Evolutionary conservation across 306 rosid genomes (phyloP).

Genomic region (Inga laurina): DNA sequence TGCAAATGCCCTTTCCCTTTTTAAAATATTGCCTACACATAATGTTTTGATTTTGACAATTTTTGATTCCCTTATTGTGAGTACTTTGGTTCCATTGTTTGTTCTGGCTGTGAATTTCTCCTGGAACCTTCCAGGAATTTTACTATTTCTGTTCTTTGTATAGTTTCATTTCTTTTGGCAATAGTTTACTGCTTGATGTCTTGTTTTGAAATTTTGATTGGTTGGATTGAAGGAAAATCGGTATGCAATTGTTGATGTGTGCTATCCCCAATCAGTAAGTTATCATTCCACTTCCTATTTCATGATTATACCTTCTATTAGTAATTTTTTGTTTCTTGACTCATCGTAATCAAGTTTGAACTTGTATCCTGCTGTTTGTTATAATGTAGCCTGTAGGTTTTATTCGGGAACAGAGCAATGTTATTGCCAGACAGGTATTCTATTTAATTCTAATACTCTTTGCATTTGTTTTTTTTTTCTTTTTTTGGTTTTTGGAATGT

Average conservation of each 20-base stretch:
- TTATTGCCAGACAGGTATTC: conserved; percentile 83
- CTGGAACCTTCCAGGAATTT: conserved; percentile 6
- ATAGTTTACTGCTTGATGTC: conserved; percentile 7
- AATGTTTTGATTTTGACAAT: not conserved
- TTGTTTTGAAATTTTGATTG: conserved; percentile 38
- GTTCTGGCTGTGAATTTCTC: conserved; percentile 4
- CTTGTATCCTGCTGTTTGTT: conserved; percentile 30
- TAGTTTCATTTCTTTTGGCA: conserved; percentile 22
- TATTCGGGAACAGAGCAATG: conserved; percentile 80
- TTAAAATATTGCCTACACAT: not conserved
- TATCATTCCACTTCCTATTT: conserved; percentile 30
- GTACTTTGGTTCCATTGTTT: conserved; percentile 15
- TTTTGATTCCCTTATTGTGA: not conserved
- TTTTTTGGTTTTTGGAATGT: not conserved
- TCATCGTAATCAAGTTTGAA: conserved; percentile 12
- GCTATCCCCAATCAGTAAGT: conserved; percentile 92
- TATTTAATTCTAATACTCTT: conserved; percentile 9
- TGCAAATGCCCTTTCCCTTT: not conserved
- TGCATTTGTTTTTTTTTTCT: not conserved
- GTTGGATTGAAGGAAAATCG: conserved; percentile 82
- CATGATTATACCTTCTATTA: not conserved
- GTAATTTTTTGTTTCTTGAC: not conserved
- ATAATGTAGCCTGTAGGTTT: conserved; percentile 81
- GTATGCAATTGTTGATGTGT: conserved; percentile 87
- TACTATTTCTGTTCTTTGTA: not conserved